Percentiles rank a stretch among this genome's conserved stretches.
Evolutionary conservation across 768 basidiomycete species (phyloP).

Genomic region (Lepiota venenata): DNA sequence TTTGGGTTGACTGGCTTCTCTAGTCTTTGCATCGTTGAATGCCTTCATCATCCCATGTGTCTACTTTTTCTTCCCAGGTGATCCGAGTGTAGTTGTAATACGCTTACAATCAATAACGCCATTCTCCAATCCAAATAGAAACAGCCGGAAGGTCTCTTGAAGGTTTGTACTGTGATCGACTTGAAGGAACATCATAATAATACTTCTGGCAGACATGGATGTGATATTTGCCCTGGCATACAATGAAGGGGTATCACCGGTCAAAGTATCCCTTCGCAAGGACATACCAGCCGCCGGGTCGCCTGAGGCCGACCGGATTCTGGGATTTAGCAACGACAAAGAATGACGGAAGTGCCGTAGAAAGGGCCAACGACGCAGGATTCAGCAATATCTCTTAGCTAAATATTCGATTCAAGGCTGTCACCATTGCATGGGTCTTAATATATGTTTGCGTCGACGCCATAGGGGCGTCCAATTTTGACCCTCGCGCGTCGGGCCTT

Average conservation of each 20-base stretch:
- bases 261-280: constrained; percentile 39
- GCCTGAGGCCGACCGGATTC: constrained; percentile 39
- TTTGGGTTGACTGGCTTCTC: background rate
- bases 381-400: background rate
- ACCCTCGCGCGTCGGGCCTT: constrained; percentile 36
- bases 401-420: background rate
- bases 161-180: constrained; percentile 22
- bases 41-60: constrained; percentile 54
- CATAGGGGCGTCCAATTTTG: constrained; percentile 14
- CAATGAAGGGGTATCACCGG: constrained; percentile 40
- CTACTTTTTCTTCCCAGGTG: constrained; percentile 53
- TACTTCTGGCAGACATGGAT: constrained; percentile 35
- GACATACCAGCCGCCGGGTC: constrained; percentile 43
- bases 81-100: background rate
- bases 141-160: constrained; percentile 58
- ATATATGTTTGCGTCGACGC: constrained; percentile 8
- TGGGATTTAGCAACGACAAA: constrained; percentile 25
- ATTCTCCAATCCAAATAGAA: constrained; percentile 26
- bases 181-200: background rate
- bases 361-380: background rate
- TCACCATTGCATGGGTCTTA: background rate
- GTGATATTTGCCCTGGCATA: constrained; percentile 44
- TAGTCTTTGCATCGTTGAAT: constrained; percentile 53
- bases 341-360: constrained; percentile 29
- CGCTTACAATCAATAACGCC: background rate